Evolutionary conservation across 805 yeast species (phyloP), one percentile per base, ranked within the genome.

Genomic region (Suhomyces pyralidae): DNA sequence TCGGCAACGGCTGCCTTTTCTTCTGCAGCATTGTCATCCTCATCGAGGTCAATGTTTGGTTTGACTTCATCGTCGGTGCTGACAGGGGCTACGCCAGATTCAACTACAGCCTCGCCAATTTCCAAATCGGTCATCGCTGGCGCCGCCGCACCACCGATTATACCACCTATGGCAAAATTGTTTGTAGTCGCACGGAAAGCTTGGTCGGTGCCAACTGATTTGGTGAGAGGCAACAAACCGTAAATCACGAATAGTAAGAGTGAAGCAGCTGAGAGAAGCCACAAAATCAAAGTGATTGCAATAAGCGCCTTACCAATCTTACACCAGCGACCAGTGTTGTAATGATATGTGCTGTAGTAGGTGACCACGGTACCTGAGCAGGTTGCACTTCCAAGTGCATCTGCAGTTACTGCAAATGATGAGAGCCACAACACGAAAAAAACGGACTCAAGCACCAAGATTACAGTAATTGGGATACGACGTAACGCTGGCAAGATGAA

Each of bases 371-470:
- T 12, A 36, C 48, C 45, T 28, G 57, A 25, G 40, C 59, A 59
- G 22, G 48, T 26, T 2, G 36, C 49, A 6, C 48, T 15, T 7
- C 67, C 68, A 45, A 55, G 63, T 10, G 26, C 52, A 49, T 63
- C 60, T 10, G 67, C 64, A 24, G 55, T 38, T 2, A 40, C 53
- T 5, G 64, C 69, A 57, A 66, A 65, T 3, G 61, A 50, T 2
- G 62, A 58, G 32, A 65, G 55, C 67, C 66, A 66, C 25, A 66
- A 54, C 4, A 63, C 53, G 50, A 57, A 55, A 42, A 65, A 45
- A 3, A 58, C 28, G 8, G 42, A 25, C 46, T 66, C 70, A 5
- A 40, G 30, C 12, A 56, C 42, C n/a, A 62, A 50, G 2, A 60
- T 19, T 3, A 45, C 54, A 7, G 57, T 28, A 14, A 55, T 43